Conservation (phyloP, 495 filamentous ascomycete genomes). For the Penicillium bovifimosum region DNA sequence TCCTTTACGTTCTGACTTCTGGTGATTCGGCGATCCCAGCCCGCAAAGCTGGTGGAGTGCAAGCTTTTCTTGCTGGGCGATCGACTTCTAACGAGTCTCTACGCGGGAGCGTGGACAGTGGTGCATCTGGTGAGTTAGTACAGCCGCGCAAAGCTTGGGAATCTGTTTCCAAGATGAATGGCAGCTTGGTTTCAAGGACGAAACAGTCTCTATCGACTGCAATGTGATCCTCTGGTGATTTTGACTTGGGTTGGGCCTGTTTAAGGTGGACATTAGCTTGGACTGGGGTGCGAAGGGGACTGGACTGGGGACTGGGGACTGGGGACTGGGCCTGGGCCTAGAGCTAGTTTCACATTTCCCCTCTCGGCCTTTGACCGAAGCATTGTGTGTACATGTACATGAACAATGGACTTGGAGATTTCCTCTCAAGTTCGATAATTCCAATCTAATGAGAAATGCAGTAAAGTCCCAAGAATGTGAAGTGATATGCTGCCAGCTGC, state of each 20-base stretch:
- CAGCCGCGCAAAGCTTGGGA: conserved; percentile 27
- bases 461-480: neutral
- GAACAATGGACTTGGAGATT: neutral
- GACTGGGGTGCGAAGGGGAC: too few relatives aligned
- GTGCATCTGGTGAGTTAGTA: conserved; percentile 30
- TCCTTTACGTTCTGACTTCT: conserved; percentile 80
- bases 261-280: neutral
- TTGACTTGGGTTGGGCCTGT: neutral
- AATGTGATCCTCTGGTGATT: neutral
- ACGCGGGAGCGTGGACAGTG: conserved; percentile 38
- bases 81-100: conserved; percentile 35
- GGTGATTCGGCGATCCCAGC: conserved; percentile 71
- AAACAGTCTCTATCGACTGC: conserved; percentile 13
- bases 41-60: conserved; percentile 70
- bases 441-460: neutral
- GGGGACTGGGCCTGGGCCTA: too few relatives aligned
- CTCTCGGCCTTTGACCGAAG: neutral
- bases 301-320: too few relatives aligned
- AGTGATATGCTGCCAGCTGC: neutral
- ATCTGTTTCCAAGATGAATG: conserved; percentile 27
- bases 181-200: conserved; percentile 18
- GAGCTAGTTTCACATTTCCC: neutral
- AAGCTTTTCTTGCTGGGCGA: conserved; percentile 47
- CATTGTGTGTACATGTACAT: neutral
- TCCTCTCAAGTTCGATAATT: neutral